These are phyloP conservation scores for Rhizopogon vinicolor DNA, from an alignment of 768 basidiomycete species.

Conservation along the genomic window DNA sequence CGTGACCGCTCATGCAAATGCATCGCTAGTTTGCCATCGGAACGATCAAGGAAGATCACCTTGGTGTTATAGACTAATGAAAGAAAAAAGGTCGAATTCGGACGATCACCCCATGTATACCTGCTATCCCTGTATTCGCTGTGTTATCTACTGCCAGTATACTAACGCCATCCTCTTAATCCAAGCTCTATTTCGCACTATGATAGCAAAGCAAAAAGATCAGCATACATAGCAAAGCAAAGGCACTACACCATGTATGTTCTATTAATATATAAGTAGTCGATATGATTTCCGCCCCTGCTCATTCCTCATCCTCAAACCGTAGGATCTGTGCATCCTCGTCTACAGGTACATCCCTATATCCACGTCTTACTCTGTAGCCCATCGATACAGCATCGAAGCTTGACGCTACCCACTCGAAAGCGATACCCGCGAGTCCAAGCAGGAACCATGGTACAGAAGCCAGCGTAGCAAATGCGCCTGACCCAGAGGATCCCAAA, in stretches of 20 bases:
- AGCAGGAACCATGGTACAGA: conserved; percentile 89
- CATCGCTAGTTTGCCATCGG: conserved; percentile 85
- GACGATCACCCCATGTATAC: not conserved
- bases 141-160: not conserved
- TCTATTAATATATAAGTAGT: not conserved
- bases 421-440: conserved; percentile 71
- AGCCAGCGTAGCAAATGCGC: conserved; percentile 65
- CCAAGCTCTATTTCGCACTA: not conserved
- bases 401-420: conserved; percentile 55
- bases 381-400: conserved; percentile 34
- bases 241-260: not conserved
- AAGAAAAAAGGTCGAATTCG: not conserved
- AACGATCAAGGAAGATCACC: conserved; percentile 96
- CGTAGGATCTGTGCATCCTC: conserved; percentile 85
- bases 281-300: not conserved
- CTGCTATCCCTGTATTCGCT: not conserved
- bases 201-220: not conserved
- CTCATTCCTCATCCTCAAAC: conserved; percentile 75
- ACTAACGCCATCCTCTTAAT: not conserved
- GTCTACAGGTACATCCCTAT: conserved; percentile 74
- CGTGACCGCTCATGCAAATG: not conserved
- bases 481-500: conserved; percentile 32
- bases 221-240: not conserved
- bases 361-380: conserved; percentile 56
- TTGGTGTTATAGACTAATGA: conserved; percentile 80